Evolutionary conservation across 1,284 basidiomycete genomes (phyloP).

Genomic region (Chalciporus sp.): DNA sequence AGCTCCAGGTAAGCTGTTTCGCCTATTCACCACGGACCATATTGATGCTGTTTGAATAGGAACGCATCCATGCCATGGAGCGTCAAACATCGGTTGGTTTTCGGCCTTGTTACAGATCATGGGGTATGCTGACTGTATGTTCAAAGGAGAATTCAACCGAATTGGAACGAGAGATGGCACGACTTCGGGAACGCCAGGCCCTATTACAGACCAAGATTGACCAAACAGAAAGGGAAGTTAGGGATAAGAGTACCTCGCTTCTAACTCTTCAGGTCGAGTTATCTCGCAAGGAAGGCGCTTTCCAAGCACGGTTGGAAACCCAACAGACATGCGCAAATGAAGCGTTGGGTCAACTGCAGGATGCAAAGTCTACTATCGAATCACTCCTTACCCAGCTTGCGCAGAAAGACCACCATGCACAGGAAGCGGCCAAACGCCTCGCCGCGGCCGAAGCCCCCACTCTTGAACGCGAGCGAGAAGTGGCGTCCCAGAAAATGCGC

Average conservation of each 20-base stretch:
- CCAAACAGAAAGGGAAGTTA: conserved; percentile 8
- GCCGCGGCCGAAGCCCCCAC: conserved; percentile 23
- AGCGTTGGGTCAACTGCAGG: conserved; percentile 18
- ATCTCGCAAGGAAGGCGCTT: conserved; percentile 30
- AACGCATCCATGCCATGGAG: conserved; percentile 23
- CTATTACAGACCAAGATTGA: conserved; percentile 20
- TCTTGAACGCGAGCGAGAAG: conserved; percentile 27
- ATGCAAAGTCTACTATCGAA: conserved; percentile 22
- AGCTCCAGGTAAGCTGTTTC: conserved; percentile 48
- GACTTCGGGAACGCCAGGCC: conserved; percentile 27
- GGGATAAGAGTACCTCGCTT: conserved; percentile 15
- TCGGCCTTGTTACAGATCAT: not conserved
- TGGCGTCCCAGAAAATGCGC: conserved; percentile 25
- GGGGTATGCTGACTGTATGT: conserved; percentile 3
- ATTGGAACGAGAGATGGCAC: conserved; percentile 18
- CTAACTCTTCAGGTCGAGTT: conserved; percentile 26
- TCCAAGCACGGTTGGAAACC: conserved; percentile 25
- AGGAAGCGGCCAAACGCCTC: conserved; percentile 28
- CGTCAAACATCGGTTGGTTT: conserved; percentile 17
- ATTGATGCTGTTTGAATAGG: conserved; percentile 12
- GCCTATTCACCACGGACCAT: not conserved
- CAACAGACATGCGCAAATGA: conserved; percentile 27
- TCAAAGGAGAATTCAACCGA: conserved; percentile 20
- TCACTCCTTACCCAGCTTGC: conserved; percentile 27
- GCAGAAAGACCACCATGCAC: conserved; percentile 19